phyloP scores from a whole-genome alignment of 2,329 filamentous ascomycete species.

The Apiospora kogelbergensis region DNA sequence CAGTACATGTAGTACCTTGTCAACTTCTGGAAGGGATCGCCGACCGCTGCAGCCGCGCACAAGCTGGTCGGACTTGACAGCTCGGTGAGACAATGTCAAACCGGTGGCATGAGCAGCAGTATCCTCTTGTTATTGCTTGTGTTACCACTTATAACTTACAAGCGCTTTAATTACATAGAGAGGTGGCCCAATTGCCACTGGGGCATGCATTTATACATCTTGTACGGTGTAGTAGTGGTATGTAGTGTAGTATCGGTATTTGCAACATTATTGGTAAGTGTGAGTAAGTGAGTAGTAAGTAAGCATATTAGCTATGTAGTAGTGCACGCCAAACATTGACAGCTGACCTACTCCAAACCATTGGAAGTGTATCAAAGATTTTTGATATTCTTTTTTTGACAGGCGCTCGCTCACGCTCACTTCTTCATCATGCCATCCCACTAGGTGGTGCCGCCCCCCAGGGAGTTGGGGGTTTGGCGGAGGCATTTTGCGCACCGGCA shows the following conservation, averaged over 20 bases:
- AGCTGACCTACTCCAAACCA: not conserved
- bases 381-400: not conserved
- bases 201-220: not conserved
- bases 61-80: slow-evolving; percentile 2
- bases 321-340: not conserved
- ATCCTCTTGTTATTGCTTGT: not conserved
- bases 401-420: not conserved
- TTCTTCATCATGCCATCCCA: not conserved
- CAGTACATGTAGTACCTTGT: not conserved
- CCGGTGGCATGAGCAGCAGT: not conserved
- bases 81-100: slow-evolving; percentile 5
- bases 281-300: no score
- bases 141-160: not conserved
- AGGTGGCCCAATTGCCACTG: not conserved
- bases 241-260: not conserved
- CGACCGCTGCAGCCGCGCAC: slow-evolving; percentile 5
- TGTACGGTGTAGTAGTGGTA: not conserved
- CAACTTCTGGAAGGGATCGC: slow-evolving; percentile 4
- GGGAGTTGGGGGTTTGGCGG: not conserved
- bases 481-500: not conserved
- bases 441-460: not conserved
- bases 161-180: not conserved
- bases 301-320: not conserved
- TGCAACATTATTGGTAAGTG: no score
- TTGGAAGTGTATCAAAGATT: not conserved